Base-by-base conservation (phyloP, 2,329 filamentous ascomycete genomes). In the Cytospora chrysosperma region DNA sequence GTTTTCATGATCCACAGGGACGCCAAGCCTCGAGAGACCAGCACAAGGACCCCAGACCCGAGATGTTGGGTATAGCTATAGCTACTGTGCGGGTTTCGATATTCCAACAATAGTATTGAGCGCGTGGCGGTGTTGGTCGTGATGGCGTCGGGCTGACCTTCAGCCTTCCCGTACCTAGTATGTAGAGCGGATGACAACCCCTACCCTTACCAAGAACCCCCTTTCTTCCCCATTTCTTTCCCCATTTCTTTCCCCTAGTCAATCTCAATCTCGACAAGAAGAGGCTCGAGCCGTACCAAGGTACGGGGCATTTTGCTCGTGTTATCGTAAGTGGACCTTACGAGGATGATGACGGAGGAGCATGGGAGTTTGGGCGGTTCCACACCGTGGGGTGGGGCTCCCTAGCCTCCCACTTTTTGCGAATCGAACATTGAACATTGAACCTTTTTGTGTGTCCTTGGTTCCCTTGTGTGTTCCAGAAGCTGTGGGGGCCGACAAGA, bases 331-430 rank as follows among this genome's bases (percentile, higher is more conserved):
- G 59, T 61, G 59, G 59, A 24, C 21, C 52, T n/a, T 52, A 61
- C 59, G 37, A 30, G 59, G 51, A 61, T 61, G 59, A 55, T 55
- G 59, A 61, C 59, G 59, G 32, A 61, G 51, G 40, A 7, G 7
- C 9, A 49, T 28, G 51, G 51, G 40, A 7, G 7, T 6, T 34
- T 28, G 51, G 51, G 40, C n/a, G 51, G n/a, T 4, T 7, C 21
- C 43, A 24, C 51, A 61, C 59, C 49, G 21, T 50, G 51, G 52
- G 15, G 50, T 28, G n/a, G n/a, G n/a, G n/a, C n/a, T n/a, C n/a
- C n/a, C n/a, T n/a, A n/a, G n/a, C n/a, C n/a, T 34, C 54, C 58
- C 50, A 54, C 58, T 37, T 13, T 15, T 34, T 34, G 34, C 32
- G 26, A 47, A 43, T 17, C 37, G 37, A 47, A 47, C 40, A 43